A percentile compares a stretch with the other conserved stretches of the same genome.
These are phyloP conservation scores for Cordyceps cateniannulata DNA, from an alignment of 2,329 filamentous ascomycete species.

Conservation along the genomic window DNA sequence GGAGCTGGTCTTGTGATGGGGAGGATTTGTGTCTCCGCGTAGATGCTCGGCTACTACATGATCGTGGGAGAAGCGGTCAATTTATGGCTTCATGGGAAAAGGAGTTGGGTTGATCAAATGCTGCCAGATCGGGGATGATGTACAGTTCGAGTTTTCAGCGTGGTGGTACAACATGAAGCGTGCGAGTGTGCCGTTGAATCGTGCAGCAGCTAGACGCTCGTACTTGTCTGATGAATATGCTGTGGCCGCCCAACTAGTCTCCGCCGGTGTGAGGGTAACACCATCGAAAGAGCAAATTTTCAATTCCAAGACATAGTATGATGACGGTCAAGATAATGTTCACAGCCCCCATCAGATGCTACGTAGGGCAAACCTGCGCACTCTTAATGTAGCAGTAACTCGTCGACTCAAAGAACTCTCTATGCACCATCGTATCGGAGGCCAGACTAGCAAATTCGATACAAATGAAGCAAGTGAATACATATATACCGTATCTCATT, in stretches of 20 bases:
- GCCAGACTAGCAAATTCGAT: no score
- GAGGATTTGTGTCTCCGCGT: no score
- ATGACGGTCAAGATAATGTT: neutral
- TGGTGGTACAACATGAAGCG: neutral
- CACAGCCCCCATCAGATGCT: neutral
- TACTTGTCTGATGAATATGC: neutral
- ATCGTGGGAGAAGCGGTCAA: neutral
- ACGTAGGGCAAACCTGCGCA: no score
- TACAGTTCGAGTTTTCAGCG: neutral
- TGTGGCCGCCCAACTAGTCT: neutral
- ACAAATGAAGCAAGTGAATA: no score
- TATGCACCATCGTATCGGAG: no score
- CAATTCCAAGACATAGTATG: neutral
- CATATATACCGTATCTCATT: no score
- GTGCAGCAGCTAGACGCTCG: neutral
- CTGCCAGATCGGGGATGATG: neutral
- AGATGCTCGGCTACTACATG: no score
- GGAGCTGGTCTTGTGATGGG: neutral
- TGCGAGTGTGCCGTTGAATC: neutral
- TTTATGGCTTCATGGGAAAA: neutral
- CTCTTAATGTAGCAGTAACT: no score
- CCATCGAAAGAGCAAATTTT: neutral
- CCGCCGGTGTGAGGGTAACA: neutral
- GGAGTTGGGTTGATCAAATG: neutral
- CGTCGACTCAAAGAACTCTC: no score